Evolutionary conservation across 1,284 basidiomycete species (phyloP).

Genomic region (Rhodotorula sp.): DNA sequence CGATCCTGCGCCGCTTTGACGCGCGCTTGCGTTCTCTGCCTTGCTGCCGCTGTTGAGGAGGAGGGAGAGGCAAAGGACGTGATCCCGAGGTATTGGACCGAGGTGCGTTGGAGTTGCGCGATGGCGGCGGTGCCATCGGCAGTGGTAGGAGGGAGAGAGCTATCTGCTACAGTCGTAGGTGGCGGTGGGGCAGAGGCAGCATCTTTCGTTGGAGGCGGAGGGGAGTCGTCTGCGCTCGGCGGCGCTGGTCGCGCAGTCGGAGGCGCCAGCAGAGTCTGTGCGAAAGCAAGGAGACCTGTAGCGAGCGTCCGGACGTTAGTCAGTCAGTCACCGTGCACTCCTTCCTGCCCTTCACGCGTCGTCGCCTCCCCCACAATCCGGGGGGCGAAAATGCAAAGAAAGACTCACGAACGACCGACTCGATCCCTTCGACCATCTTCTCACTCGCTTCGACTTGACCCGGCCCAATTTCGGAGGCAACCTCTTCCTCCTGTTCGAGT

Average conservation of each 20-base stretch:
- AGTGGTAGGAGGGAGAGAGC: constrained; percentile 38
- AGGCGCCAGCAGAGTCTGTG: constrained; percentile 12
- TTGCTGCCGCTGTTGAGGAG: background rate
- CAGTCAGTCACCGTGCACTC: no score
- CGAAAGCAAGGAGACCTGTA: constrained; percentile 19
- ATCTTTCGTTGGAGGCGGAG: background rate
- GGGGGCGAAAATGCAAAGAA: background rate
- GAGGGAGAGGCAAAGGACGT: constrained; percentile 53
- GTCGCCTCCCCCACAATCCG: no score
- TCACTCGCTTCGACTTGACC: background rate
- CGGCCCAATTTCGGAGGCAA: background rate
- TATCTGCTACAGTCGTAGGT: background rate
- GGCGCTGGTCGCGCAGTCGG: background rate
- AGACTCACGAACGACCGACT: constrained; percentile 17
- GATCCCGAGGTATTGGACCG: constrained; percentile 75
- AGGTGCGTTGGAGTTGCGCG: constrained; percentile 73
- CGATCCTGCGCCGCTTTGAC: constrained; percentile 64
- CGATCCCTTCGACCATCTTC: constrained; percentile 5
- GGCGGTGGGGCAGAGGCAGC: background rate
- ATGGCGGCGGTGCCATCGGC: constrained; percentile 57
- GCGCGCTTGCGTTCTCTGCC: background rate
- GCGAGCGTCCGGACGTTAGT: no score
- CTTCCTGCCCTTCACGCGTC: no score
- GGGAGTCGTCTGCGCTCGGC: no score
- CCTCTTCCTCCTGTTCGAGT: constrained; percentile 11